phyloP scores from a whole-genome alignment of 2,329 filamentous ascomycete species.

The Botrytis byssoidea region DNA sequence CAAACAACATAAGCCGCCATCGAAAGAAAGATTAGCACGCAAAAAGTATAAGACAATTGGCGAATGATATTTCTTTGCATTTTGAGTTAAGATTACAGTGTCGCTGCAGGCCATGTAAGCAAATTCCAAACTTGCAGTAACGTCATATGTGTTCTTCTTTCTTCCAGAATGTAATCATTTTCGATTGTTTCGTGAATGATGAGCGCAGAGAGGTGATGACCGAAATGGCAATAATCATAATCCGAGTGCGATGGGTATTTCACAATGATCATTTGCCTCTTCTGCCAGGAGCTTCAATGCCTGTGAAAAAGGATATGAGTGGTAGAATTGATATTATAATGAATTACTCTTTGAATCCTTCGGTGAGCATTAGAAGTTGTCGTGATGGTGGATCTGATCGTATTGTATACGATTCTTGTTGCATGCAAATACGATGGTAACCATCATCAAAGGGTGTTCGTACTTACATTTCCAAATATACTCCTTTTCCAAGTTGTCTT shows the following conservation, averaged over 20 bases:
- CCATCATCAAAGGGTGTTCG: background rate
- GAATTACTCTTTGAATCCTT: background rate
- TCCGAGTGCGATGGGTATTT: background rate
- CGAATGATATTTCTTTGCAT: background rate
- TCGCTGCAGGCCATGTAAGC: conserved; percentile 1
- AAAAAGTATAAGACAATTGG: background rate
- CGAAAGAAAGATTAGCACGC: background rate
- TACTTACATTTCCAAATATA: background rate
- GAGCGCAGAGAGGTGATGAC: background rate
- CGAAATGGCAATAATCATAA: background rate
- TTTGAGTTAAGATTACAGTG: background rate
- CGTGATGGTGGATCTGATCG: conserved; percentile 6
- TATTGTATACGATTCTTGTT: background rate
- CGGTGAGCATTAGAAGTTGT: background rate
- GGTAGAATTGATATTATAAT: background rate
- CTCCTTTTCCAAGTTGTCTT: background rate
- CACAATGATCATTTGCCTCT: background rate
- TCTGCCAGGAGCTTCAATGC: background rate
- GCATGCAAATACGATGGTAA: background rate
- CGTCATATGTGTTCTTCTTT: conserved; percentile 4
- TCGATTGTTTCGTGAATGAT: background rate
- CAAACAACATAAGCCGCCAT: background rate
- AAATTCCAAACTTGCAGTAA: background rate
- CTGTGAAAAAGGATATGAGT: background rate
- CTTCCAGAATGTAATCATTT: background rate